These are phyloP conservation scores for Cryptosporidium felis DNA, from an alignment of 169 alveolate species.

Conservation along the genomic window DNA sequence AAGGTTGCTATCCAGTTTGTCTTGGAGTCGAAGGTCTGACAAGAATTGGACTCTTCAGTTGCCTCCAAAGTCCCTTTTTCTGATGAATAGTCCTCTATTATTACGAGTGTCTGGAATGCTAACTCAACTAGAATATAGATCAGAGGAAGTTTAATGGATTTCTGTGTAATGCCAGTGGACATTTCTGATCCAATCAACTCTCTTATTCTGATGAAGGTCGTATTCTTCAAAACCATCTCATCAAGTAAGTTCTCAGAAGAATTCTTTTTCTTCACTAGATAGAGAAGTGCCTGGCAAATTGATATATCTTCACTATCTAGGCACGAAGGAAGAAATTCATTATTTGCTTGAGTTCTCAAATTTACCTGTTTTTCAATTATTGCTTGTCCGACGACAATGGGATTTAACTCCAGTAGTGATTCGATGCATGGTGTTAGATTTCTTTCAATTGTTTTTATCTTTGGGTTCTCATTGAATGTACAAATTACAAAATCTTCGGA, in stretches of 20 bases:
- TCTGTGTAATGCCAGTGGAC: not conserved
- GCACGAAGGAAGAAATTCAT: slow-evolving; percentile 37
- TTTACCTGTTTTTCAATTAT: slow-evolving; percentile 1
- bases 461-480: slow-evolving; percentile 10
- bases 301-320: slow-evolving; percentile 27
- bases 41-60: not conserved
- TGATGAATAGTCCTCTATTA: not conserved
- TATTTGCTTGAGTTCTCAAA: not conserved
- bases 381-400: slow-evolving; percentile 47
- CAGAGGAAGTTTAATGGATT: slow-evolving; percentile 3
- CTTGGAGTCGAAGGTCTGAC: not conserved
- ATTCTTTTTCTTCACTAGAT: not conserved
- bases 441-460: slow-evolving; percentile 26
- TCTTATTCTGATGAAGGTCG: slow-evolving; percentile 8
- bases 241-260: not conserved
- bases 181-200: not conserved
- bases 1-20: slow-evolving; percentile 38
- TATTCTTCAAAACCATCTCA: slow-evolving; percentile 19
- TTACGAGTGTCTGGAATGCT: slow-evolving; percentile 18
- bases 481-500: slow-evolving; percentile 49
- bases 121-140: slow-evolving; percentile 37
- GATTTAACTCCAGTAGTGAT: slow-evolving; percentile 25
- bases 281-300: slow-evolving; percentile 16
- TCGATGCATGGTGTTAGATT: slow-evolving; percentile 45
- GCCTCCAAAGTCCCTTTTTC: too few species aligned